Percentiles rank a stretch among this genome's conserved stretches.
Evolutionary conservation across 306 rosid genomes (phyloP).

Genomic region (Betula pendula): DNA sequence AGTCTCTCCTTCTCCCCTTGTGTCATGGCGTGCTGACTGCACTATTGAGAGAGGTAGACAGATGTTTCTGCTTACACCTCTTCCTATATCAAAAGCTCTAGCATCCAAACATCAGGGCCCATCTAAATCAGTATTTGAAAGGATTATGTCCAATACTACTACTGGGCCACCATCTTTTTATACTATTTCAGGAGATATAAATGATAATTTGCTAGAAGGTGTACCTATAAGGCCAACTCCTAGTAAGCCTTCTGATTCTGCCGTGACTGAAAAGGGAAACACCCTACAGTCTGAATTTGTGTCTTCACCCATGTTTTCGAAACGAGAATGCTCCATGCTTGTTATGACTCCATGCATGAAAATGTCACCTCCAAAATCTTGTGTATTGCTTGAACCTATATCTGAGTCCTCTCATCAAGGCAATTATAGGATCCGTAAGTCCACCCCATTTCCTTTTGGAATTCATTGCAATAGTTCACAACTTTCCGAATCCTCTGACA

Average conservation of each 20-base stretch:
- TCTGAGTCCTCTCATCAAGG: constrained; percentile 49
- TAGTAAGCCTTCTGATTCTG: constrained; percentile 45
- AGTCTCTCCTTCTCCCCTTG: constrained; percentile 92
- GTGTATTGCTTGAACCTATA: constrained; percentile 83
- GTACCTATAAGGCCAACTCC: constrained; percentile 39
- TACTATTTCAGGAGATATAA: constrained; percentile 33
- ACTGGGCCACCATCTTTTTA: constrained; percentile 29
- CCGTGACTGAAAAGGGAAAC: constrained; percentile 31
- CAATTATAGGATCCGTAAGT: constrained; percentile 37
- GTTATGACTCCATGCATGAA: constrained; percentile 73
- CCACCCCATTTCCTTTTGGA: constrained; percentile 85
- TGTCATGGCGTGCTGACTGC: constrained; percentile 88
- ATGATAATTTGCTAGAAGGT: constrained; percentile 33
- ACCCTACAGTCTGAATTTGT: constrained; percentile 29
- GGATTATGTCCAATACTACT: constrained; percentile 35
- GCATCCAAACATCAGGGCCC: constrained; percentile 52
- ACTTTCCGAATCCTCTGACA: constrained; percentile 44
- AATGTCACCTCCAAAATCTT: constrained; percentile 89
- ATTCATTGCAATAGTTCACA: constrained; percentile 46
- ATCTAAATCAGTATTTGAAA: constrained; percentile 40
- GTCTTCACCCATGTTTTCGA: constrained; percentile 40
- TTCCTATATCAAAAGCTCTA: constrained; percentile 69
- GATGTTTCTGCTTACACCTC: constrained; percentile 89
- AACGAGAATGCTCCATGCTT: constrained; percentile 48
- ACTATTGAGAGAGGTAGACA: constrained; percentile 78